Evolutionary conservation across 163 green algal species (phyloP).

Genomic region (Chlorella variabilis): DNA sequence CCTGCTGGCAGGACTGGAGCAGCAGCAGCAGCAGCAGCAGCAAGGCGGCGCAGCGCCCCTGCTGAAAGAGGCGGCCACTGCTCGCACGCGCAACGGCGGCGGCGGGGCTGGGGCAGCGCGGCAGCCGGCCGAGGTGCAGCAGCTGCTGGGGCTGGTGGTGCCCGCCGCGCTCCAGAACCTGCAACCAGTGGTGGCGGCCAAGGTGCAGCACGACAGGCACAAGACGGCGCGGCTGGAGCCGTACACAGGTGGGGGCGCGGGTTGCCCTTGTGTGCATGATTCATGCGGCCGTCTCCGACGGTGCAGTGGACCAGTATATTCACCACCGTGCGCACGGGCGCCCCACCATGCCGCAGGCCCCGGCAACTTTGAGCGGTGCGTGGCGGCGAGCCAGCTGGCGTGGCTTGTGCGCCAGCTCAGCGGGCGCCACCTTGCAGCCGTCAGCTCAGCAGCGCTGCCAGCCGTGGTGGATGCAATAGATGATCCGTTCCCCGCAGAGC

Average conservation of each 20-base stretch:
- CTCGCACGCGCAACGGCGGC: background rate
- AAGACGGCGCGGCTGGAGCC: constrained; percentile 13
- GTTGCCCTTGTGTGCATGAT: too few relatives aligned
- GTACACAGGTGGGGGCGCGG: constrained; percentile 3
- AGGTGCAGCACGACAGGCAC: constrained; percentile 10
- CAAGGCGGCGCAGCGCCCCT: too few relatives aligned
- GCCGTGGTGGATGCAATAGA: constrained; percentile 39
- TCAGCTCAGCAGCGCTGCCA: constrained; percentile 32
- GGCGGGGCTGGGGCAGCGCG: background rate
- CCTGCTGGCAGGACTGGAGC: background rate
- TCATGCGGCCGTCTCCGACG: too few relatives aligned
- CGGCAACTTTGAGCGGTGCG: constrained; percentile 46
- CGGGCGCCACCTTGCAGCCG: constrained; percentile 10
- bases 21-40: background rate
- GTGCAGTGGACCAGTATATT: too few relatives aligned
- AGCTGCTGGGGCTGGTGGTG: constrained; percentile 10
- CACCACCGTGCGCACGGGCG: too few relatives aligned
- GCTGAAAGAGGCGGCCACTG: background rate
- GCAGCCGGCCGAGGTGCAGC: constrained; percentile 1
- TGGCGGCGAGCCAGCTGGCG: constrained; percentile 55
- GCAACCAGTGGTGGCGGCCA: constrained; percentile 9
- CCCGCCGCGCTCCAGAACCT: background rate
- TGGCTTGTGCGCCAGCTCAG: constrained; percentile 50
- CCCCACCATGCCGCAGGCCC: constrained; percentile 26
- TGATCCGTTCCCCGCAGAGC: constrained; percentile 51